Percentiles rank a stretch among this genome's conserved stretches.
Evolutionary conservation across 2,329 filamentous ascomycete species (phyloP).

Genomic region (Hypoxylon sp.): DNA sequence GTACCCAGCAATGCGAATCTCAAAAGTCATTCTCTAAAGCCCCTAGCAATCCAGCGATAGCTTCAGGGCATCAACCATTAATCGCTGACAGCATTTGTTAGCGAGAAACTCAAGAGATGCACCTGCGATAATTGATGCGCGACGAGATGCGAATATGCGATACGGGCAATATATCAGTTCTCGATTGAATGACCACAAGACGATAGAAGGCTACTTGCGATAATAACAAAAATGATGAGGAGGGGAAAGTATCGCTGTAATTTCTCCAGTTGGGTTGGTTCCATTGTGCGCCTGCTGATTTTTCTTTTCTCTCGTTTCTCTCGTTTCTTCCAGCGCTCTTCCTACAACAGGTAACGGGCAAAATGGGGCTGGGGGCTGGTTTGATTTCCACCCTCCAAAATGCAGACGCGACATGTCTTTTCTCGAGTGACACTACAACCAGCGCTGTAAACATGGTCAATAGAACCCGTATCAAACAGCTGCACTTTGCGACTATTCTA

Average conservation of each 20-base stretch:
- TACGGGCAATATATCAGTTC: slow-evolving; percentile 4
- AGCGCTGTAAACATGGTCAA: slow-evolving; percentile 25
- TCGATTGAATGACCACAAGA: neutral
- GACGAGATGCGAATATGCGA: slow-evolving; percentile 11
- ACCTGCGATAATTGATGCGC: neutral
- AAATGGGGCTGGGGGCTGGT: slow-evolving; percentile 36
- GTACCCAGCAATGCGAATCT: slow-evolving; percentile 30
- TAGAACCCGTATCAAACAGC: slow-evolving; percentile 8
- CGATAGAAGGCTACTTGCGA: slow-evolving; percentile 33
- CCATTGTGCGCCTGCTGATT: slow-evolving; percentile 37
- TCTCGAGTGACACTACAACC: slow-evolving; percentile 38
- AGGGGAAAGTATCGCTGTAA: slow-evolving; percentile 30
- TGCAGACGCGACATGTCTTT: slow-evolving; percentile 30
- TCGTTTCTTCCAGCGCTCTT: slow-evolving; percentile 29
- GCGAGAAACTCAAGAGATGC: slow-evolving; percentile 16
- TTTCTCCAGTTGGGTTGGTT: slow-evolving; percentile 39
- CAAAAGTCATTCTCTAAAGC: slow-evolving; percentile 41
- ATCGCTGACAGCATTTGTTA: slow-evolving; percentile 25
- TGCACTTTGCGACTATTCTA: neutral
- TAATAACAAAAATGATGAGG: slow-evolving; percentile 33
- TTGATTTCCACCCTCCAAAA: slow-evolving; percentile 27
- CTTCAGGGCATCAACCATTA: slow-evolving; percentile 10
- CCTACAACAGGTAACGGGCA: slow-evolving; percentile 21
- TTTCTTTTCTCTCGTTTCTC: slow-evolving; percentile 13
- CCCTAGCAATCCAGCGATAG: slow-evolving; percentile 10